A percentile compares a stretch with the other conserved stretches of the same genome.
These are phyloP conservation scores for Trichoderma afroharzianum DNA, from an alignment of 2,329 filamentous ascomycete species.

Conservation along the genomic window DNA sequence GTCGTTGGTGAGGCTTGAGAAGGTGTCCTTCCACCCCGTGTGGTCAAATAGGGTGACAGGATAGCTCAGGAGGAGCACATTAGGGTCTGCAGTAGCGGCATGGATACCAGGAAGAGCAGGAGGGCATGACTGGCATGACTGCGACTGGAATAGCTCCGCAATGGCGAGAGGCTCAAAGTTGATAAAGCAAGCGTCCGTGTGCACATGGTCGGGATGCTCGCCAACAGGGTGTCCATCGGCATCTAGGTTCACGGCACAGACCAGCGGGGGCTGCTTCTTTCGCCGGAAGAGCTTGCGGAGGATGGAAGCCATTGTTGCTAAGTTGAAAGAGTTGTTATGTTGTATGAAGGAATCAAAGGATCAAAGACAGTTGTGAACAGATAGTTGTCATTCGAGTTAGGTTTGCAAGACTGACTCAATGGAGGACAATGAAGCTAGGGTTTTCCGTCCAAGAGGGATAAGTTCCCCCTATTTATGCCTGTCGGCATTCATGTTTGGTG, in stretches of 20 bases:
- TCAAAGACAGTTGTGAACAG: background rate
- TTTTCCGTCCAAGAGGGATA: background rate
- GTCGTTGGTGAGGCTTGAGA: constrained; percentile 7
- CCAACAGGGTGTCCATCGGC: constrained; percentile 12
- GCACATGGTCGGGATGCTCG: constrained; percentile 6
- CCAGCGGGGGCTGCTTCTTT: constrained; percentile 7
- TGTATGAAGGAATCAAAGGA: background rate
- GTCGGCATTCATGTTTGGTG: background rate
- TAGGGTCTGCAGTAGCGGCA: constrained; percentile 12
- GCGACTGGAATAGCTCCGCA: constrained; percentile 13
- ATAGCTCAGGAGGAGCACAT: constrained; percentile 6
- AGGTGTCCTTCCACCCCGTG: constrained; percentile 12
- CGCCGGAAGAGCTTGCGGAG: constrained; percentile 12
- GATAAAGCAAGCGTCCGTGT: constrained; percentile 10
- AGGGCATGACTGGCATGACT: constrained; percentile 5
- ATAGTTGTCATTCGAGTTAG: background rate
- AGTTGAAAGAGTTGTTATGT: background rate
- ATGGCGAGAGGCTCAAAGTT: constrained; percentile 9
- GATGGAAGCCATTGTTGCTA: constrained; percentile 2
- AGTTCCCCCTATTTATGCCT: constrained; percentile 3
- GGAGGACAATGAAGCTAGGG: background rate
- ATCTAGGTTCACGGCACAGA: constrained; percentile 5
- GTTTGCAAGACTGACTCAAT: background rate
- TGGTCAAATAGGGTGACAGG: constrained; percentile 13
- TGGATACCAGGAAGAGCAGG: constrained; percentile 2